phyloP scores from a whole-genome alignment of 2,329 filamentous ascomycete species.

The Colletotrichum chlorophyti region DNA sequence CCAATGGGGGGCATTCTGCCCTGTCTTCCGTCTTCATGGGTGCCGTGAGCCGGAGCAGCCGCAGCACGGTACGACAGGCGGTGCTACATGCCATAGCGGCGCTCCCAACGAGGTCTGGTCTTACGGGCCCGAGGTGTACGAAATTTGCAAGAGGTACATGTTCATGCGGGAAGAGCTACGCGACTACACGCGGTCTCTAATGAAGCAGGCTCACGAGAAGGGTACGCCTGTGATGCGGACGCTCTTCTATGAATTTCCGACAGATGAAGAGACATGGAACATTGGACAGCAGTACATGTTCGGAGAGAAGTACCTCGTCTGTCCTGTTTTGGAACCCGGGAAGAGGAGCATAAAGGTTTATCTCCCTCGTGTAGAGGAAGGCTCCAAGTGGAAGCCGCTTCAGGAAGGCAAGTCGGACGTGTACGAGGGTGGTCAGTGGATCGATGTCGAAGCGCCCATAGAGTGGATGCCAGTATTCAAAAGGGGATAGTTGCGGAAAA shows the following conservation, averaged over 20 bases:
- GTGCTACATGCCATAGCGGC: slow-evolving; percentile 49
- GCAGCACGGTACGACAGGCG: slow-evolving; percentile 29
- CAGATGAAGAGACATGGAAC: slow-evolving; percentile 60
- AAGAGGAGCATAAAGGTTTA: slow-evolving; percentile 55
- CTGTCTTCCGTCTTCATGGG: slow-evolving; percentile 72
- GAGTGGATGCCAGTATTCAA: slow-evolving; percentile 31
- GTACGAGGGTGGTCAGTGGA: slow-evolving; percentile 21
- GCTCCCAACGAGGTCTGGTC: slow-evolving; percentile 71
- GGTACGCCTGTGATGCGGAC: slow-evolving; percentile 68
- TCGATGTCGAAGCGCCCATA: slow-evolving; percentile 26
- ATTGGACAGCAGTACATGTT: slow-evolving; percentile 70
- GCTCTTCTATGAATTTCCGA: slow-evolving; percentile 69
- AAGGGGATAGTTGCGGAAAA: slow-evolving; percentile 4
- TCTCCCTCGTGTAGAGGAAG: slow-evolving; percentile 45
- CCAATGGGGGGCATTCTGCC: slow-evolving; percentile 72
- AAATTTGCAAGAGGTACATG: slow-evolving; percentile 67
- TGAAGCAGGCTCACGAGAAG: slow-evolving; percentile 65
- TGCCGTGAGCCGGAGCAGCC: slow-evolving; percentile 63
- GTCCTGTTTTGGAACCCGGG: slow-evolving; percentile 60
- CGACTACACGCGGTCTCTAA: slow-evolving; percentile 62
- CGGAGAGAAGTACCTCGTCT: slow-evolving; percentile 63
- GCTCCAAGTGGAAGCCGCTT: slow-evolving; percentile 20
- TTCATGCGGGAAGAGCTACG: slow-evolving; percentile 62
- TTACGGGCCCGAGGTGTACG: slow-evolving; percentile 66
- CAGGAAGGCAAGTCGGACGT: slow-evolving; percentile 6